Evolutionary conservation across 2,329 filamentous ascomycete species (phyloP), one percentile per base, ranked within the genome.

Genomic region (Exophiala aquamarina): DNA sequence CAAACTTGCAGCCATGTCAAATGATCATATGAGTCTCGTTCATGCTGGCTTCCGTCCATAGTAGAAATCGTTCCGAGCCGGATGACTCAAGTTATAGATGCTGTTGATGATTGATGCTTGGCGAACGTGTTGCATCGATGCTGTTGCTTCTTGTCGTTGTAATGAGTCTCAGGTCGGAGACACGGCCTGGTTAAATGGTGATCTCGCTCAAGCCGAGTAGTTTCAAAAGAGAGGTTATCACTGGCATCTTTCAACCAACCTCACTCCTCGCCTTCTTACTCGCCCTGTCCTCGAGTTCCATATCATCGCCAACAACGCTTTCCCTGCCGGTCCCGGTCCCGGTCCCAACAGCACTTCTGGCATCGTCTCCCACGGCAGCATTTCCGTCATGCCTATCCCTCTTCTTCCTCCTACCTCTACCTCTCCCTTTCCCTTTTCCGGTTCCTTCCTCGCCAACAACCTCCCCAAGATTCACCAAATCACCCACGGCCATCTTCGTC

Each of bases 401-500:
- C 54, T 60, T 61, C 49, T 44, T 55, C 40, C 54, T 54, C 34
- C 57, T 36, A 5, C 57, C 58, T 20, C 57, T 52, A 0, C 58
- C 58, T 40, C 54, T 48, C 2, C 58, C 58, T 36, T 56, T 58
- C 1, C 56, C 56, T 31, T 55, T 56, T 10, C 56, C 56, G 7
- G 56, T 59, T 3, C 58, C 58, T 44, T 59, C 57, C 41, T 59
- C 58, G 5, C 58, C 58, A 10, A 55, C 57, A 17, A 58, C 47
- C 31, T 57, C 55, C 3, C 54, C 58, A 34, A 60, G 41, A 31
- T 57, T 55, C 37, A 55, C 50, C 41, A 60, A 26, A 29, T 59
- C 52, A 6, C 48, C 48, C 4, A 59, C 54, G 9, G 44, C 39
- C 44, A 56, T 21, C 35, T 56, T 57, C 13, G 36, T 37, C 6